Percentiles rank a stretch among this genome's conserved stretches.
phyloP scores from a whole-genome alignment of 768 basidiomycete species.

The Cystofilobasidium macerans region DNA sequence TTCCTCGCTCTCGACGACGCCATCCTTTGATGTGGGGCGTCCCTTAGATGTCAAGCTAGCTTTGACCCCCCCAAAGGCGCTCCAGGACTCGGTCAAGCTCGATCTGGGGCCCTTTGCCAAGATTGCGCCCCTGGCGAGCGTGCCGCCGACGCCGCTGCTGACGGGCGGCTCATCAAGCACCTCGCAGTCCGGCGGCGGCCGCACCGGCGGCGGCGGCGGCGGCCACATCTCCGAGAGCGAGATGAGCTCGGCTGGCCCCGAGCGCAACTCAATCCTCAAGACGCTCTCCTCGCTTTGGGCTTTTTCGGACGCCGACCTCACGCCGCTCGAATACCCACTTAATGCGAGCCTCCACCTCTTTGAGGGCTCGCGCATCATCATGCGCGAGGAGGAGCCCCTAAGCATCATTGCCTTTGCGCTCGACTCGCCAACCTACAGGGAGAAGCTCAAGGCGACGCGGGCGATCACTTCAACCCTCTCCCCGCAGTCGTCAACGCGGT shows the following conservation, averaged over 20 bases:
- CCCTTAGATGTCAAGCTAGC: neutral
- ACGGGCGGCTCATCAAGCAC: constrained; percentile 6
- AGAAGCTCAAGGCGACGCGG: constrained; percentile 31
- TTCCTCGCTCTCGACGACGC: neutral
- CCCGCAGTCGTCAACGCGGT: neutral
- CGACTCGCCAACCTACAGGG: constrained; percentile 39
- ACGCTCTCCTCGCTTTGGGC: constrained; percentile 76
- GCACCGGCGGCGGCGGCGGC: constrained; percentile 2
- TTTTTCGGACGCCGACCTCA: constrained; percentile 45
- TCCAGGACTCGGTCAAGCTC: constrained; percentile 31
- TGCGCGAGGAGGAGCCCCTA: constrained; percentile 91
- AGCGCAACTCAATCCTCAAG: constrained; percentile 66
- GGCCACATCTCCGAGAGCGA: constrained; percentile 40
- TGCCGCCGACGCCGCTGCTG: constrained; percentile 31
- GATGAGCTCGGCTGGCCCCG: constrained; percentile 45
- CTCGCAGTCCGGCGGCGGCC: constrained; percentile 7
- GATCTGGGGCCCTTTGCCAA: constrained; percentile 38
- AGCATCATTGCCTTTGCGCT: constrained; percentile 93
- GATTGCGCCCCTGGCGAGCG: constrained; percentile 36
- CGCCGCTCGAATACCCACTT: constrained; percentile 49
- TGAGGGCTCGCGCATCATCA: constrained; percentile 84
- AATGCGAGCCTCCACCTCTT: constrained; percentile 51
- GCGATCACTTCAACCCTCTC: neutral
- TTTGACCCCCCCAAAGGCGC: neutral
- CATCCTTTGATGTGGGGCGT: neutral